Conservation (phyloP, 179 eudicot genomes). For the Dionaea muscipula region DNA sequence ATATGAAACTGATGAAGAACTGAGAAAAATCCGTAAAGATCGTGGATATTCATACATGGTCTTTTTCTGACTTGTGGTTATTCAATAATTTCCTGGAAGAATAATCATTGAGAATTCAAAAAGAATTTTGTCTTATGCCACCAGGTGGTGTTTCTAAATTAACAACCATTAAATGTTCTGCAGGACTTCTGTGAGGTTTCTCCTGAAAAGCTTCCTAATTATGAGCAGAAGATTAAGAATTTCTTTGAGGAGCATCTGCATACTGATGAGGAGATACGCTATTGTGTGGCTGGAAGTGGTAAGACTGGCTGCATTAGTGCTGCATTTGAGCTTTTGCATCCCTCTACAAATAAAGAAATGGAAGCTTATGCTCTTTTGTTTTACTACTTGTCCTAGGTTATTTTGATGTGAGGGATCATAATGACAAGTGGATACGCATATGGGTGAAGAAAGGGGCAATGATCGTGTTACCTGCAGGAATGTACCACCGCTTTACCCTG, state of each 20-base stretch:
- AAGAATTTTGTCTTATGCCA: too few species aligned
- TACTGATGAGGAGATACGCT: slow-evolving; percentile 98
- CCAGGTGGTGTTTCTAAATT: background rate
- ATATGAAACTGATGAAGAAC: slow-evolving; percentile 75
- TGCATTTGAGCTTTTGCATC: background rate
- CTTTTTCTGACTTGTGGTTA: background rate
- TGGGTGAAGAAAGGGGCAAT: slow-evolving; percentile 94
- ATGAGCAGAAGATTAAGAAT: slow-evolving; percentile 73
- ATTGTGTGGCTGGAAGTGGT: slow-evolving; percentile 92
- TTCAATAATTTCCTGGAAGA: background rate
- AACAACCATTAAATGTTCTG: background rate
- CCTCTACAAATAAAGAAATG: background rate
- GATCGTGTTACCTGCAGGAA: slow-evolving; percentile 95
- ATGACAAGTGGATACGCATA: slow-evolving; percentile 85
- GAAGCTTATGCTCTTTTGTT: background rate
- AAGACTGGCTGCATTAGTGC: slow-evolving; percentile 5
- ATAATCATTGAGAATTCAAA: too few species aligned
- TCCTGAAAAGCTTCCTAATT: slow-evolving; percentile 88
- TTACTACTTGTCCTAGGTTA: slow-evolving; percentile 39
- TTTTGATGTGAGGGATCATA: slow-evolving; percentile 84
- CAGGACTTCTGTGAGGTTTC: slow-evolving; percentile 86
- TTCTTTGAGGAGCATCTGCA: slow-evolving; percentile 91
- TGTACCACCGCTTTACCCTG: slow-evolving; percentile 67
- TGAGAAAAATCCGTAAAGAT: slow-evolving; percentile 69
- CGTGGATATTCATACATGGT: slow-evolving; percentile 95